Conservation (phyloP, 192 early-diverging fungal genomes). For the Coemansia sp. region DNA sequence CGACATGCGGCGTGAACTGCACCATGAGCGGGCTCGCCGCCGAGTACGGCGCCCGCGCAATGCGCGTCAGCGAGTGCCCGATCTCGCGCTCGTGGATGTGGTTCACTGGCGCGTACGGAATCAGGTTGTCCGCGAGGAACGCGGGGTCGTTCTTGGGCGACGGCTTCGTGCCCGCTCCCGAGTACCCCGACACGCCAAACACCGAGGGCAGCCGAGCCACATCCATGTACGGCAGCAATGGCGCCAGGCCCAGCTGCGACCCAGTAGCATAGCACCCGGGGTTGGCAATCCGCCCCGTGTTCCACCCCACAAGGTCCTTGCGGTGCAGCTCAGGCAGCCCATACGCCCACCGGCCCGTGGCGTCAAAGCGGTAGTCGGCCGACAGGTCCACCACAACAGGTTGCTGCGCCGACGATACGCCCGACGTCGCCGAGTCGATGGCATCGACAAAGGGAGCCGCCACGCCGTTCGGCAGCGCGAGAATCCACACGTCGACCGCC, state of each 20-base stretch:
- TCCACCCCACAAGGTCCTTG: slow-evolving; percentile 46
- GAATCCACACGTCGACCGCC: slow-evolving; percentile 93
- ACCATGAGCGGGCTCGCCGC: slow-evolving; percentile 51
- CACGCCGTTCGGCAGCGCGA: slow-evolving; percentile 95
- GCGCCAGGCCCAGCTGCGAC: slow-evolving; percentile 86
- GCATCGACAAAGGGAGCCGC: slow-evolving; percentile 91
- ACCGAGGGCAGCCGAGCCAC: slow-evolving; percentile 65
- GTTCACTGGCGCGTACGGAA: slow-evolving; percentile 89
- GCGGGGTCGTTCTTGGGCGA: slow-evolving; percentile 93
- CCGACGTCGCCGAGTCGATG: slow-evolving; percentile 56
- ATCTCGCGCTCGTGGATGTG: slow-evolving; percentile 98
- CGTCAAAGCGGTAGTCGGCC: slow-evolving; percentile 90
- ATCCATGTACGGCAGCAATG: slow-evolving; percentile 71
- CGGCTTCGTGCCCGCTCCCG: slow-evolving; percentile 97
- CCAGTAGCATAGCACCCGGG: slow-evolving; percentile 99
- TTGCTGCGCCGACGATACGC: slow-evolving; percentile 42
- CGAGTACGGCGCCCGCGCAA: slow-evolving; percentile 8
- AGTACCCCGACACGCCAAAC: slow-evolving; percentile 97
- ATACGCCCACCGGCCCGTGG: slow-evolving; percentile 78
- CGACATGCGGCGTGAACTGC: slow-evolving; percentile 90
- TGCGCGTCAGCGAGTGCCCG: slow-evolving; percentile 65
- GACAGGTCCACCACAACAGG: slow-evolving; percentile 84
- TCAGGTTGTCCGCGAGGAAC: slow-evolving; percentile 84
- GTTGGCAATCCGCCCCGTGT: slow-evolving; percentile 80
- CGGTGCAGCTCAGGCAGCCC: slow-evolving; percentile 86